Percentiles rank a stretch among this genome's conserved stretches.
phyloP scores from a whole-genome alignment of 768 basidiomycete species.

The Ephemerocybe angulata region DNA sequence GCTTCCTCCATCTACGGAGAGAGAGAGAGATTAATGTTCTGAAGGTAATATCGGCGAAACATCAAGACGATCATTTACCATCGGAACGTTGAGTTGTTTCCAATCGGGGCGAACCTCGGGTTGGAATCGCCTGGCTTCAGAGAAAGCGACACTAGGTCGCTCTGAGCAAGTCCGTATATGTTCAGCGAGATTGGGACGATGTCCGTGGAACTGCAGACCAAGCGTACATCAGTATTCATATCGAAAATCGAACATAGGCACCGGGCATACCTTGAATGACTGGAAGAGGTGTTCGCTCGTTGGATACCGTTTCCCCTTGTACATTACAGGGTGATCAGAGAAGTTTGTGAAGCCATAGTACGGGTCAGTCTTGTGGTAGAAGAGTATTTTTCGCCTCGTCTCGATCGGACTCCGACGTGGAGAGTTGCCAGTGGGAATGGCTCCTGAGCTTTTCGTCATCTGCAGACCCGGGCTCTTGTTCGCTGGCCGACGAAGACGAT shows the following conservation, averaged over 20 bases:
- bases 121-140: slow-evolving; percentile 63
- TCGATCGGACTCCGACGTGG: slow-evolving; percentile 16
- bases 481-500: slow-evolving; percentile 9
- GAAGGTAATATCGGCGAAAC: not conserved
- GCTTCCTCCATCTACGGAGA: slow-evolving; percentile 58
- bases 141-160: slow-evolving; percentile 59
- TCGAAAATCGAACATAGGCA: not conserved
- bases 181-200: slow-evolving; percentile 61
- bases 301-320: slow-evolving; percentile 63
- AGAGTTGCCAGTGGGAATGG: slow-evolving; percentile 12
- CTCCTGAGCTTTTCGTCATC: not conserved
- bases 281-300: slow-evolving; percentile 79
- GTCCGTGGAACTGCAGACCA: slow-evolving; percentile 49
- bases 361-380: slow-evolving; percentile 62
- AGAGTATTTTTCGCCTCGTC: slow-evolving; percentile 42
- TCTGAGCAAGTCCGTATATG: slow-evolving; percentile 64
- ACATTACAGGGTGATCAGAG: slow-evolving; percentile 59
- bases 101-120: slow-evolving; percentile 62
- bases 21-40: not conserved
- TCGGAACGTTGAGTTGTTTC: slow-evolving; percentile 64
- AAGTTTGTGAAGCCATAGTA: slow-evolving; percentile 76
- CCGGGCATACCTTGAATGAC: slow-evolving; percentile 54
- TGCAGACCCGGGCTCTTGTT: slow-evolving; percentile 6
- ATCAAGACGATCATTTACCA: slow-evolving; percentile 33
- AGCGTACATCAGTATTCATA: slow-evolving; percentile 1